These are phyloP conservation scores for Teunomyces aglyptinius DNA, from an alignment of 805 yeast genomes.

Conservation along the genomic window DNA sequence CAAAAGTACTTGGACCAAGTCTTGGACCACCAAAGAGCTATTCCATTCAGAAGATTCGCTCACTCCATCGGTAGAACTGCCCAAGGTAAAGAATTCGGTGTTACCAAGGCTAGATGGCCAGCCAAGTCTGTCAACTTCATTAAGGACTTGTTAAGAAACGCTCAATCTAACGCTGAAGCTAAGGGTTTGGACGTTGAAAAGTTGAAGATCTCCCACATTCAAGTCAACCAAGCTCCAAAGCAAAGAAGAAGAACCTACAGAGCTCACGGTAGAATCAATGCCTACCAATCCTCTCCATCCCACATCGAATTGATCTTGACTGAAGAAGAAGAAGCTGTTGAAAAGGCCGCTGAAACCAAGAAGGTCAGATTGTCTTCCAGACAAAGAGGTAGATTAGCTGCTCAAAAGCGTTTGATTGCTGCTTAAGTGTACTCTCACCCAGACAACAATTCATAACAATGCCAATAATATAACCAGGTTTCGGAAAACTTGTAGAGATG, in stretches of 20 bases:
- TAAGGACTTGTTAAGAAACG: slow-evolving; percentile 92
- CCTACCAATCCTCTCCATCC: slow-evolving; percentile 98
- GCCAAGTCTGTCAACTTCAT: slow-evolving; percentile 95
- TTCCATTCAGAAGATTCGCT: slow-evolving; percentile 98
- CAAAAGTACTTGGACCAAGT: slow-evolving; percentile 94
- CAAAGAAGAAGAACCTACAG: slow-evolving; percentile 99
- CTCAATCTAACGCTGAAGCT: slow-evolving; percentile 97
- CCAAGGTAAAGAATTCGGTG: slow-evolving; percentile 99
- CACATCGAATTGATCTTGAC: slow-evolving; percentile 97
- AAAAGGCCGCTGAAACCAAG: slow-evolving; percentile 77
- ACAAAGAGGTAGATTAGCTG: slow-evolving; percentile 88
- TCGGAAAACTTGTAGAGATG: neutral
- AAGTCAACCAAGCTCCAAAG: slow-evolving; percentile 99
- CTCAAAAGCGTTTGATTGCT: slow-evolving; percentile 85
- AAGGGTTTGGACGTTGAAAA: slow-evolving; percentile 97
- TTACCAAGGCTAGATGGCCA: slow-evolving; percentile 99
- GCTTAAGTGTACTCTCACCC: slow-evolving; percentile 14
- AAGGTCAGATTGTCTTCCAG: slow-evolving; percentile 77
- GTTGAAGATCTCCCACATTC: slow-evolving; percentile 95
- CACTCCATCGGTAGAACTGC: slow-evolving; percentile 98
- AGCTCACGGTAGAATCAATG: slow-evolving; percentile 99
- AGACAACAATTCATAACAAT: slow-evolving; percentile 3
- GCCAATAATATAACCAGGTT: slow-evolving; percentile 3
- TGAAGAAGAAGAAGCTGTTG: slow-evolving; percentile 92
- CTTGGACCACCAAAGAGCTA: slow-evolving; percentile 97